These are phyloP conservation scores for Phtheirospermum japonicum DNA, from an alignment of 257 asterid genomes.

Conservation along the genomic window DNA sequence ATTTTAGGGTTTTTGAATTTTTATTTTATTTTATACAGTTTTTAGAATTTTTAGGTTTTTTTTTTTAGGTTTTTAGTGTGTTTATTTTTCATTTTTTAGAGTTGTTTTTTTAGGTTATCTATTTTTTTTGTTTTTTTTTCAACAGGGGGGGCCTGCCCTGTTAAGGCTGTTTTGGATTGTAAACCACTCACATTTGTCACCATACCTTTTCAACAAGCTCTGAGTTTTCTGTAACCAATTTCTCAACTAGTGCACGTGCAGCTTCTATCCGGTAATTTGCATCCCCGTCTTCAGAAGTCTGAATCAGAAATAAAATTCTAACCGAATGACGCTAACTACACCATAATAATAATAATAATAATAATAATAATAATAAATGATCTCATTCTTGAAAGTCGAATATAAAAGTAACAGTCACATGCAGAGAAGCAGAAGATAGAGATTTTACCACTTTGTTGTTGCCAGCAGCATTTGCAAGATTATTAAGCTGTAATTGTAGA, in stretches of 20 bases:
- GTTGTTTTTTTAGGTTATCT: too few relatives aligned
- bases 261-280: conserved; percentile 40
- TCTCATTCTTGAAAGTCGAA: conserved; percentile 16
- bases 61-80: too few relatives aligned
- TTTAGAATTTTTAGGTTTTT: too few relatives aligned
- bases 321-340: conserved; percentile 12
- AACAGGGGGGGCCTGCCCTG: too few relatives aligned
- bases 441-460: conserved; percentile 39
- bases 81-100: too few relatives aligned
- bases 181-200: conserved; percentile 14
- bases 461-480: conserved; percentile 41
- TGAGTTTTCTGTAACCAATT: conserved; percentile 48
- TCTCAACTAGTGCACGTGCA: conserved; percentile 48
- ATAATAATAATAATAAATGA: conserved; percentile 10
- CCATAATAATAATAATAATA: conserved; percentile 10
- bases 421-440: conserved; percentile 12
- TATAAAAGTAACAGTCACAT: conserved; percentile 7
- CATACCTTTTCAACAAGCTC: conserved; percentile 64
- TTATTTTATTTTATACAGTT: too few relatives aligned
- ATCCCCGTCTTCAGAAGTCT: conserved; percentile 53
- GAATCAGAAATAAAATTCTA: conserved; percentile 33
- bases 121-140: too few relatives aligned
- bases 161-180: background rate
- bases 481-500: conserved; percentile 51
- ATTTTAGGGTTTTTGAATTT: too few relatives aligned